phyloP scores from a whole-genome alignment of 2,329 filamentous ascomycete species.

The Acephala macrosclerotiorum region DNA sequence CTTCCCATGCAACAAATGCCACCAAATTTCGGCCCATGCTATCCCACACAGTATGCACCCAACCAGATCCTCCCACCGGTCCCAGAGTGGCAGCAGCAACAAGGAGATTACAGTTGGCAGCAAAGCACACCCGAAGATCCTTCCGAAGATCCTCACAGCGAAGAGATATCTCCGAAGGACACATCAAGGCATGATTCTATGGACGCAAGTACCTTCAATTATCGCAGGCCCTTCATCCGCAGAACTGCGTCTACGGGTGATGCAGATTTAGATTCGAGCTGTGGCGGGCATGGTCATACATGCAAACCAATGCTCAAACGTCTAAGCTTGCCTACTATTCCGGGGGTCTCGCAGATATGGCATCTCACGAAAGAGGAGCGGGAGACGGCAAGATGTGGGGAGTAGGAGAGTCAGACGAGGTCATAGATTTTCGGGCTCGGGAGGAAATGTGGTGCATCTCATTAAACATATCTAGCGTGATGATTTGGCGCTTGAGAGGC shows the following conservation, averaged over 20 bases:
- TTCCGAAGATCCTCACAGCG: background rate
- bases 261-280: background rate
- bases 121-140: background rate
- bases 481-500: background rate
- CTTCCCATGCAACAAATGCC: background rate
- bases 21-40: background rate
- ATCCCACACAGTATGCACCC: background rate
- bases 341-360: background rate
- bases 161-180: background rate
- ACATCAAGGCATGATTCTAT: background rate
- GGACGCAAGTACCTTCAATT: background rate
- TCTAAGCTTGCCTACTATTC: background rate
- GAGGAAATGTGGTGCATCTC: background rate
- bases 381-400: background rate
- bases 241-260: constrained; percentile 3
- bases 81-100: background rate
- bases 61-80: background rate
- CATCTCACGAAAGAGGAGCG: background rate
- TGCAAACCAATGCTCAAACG: background rate
- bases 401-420: background rate
- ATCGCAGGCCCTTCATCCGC: background rate
- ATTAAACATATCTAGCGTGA: background rate
- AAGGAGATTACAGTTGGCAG: background rate
- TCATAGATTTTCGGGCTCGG: background rate
- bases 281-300: background rate